Evolutionary conservation across 305 asterid species (phyloP), one percentile per base, ranked within the genome.

Genomic region (Fraxinus latifolia): DNA sequence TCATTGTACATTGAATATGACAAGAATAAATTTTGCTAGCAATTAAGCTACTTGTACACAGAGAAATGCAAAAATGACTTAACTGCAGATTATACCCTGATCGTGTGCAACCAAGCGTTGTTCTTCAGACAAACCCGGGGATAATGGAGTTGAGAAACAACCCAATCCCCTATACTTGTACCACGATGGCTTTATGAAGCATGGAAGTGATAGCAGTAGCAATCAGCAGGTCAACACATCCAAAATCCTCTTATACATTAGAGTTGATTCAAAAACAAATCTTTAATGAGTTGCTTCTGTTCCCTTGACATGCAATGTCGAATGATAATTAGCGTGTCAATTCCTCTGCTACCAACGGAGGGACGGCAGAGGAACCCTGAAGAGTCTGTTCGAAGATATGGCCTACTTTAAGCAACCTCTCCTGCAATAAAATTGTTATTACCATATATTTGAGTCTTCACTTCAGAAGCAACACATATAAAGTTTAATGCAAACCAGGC

Each of bases 311-410:
- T 42, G 79, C 19, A 15, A 70, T 9, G 7, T 11, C 5, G 65
- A 27, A 8, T 68, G 75, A 34, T 27, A 33, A 77, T 82, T 81
- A 84, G 77, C 80, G 71, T 60, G 73, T 72, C 21, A 79, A 84
- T 70, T 91, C 95, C 78, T 90, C 91, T 34, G 91, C 95, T 27
- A 90, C 86, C 1, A 96, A 85, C 9, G 97, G 97, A 72, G 99
- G 99, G 44, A 94, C 67, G 77, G 93, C 90, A 39, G 91, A 88
- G 83, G 85, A 84, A 23, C 90, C 93, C 86, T 93, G 87, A 31
- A 92, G 92, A 33, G 99, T 96, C 85, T 96, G 98, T 93, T 96
- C 98, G 62, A 96, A 96, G 82, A 96, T 89, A 87, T 96, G 98
- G 19, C 99, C 99, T 9, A 94, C 88, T 82, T 86, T 92, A 39